These are phyloP conservation scores for Myochromella boudieri DNA, from an alignment of 768 basidiomycete genomes.

Conservation along the genomic window DNA sequence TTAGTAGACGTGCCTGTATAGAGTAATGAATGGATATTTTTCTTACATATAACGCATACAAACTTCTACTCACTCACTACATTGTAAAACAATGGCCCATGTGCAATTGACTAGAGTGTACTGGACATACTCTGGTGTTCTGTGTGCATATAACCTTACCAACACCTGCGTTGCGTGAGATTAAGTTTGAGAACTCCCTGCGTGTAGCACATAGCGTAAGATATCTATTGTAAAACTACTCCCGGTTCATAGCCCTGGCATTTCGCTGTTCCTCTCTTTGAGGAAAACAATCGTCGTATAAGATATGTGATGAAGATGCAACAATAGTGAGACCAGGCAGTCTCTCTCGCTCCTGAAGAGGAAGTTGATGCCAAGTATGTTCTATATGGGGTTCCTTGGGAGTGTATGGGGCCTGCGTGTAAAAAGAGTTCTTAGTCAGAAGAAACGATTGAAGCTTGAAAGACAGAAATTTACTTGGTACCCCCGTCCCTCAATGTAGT, in stretches of 20 bases:
- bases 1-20: slow-evolving; percentile 5
- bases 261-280: not conserved
- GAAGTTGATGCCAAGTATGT: slow-evolving; percentile 36
- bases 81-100: too few species aligned
- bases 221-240: too few species aligned
- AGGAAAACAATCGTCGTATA: slow-evolving; percentile 37
- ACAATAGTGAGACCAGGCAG: slow-evolving; percentile 41
- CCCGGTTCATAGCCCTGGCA: too few species aligned
- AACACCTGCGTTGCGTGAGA: too few species aligned
- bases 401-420: slow-evolving; percentile 41
- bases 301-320: slow-evolving; percentile 30
- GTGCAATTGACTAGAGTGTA: too few species aligned
- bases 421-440: slow-evolving; percentile 5
- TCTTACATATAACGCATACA: too few species aligned
- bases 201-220: too few species aligned
- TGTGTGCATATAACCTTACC: too few species aligned
- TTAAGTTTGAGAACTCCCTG: too few species aligned
- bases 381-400: slow-evolving; percentile 22
- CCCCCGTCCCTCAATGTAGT: slow-evolving; percentile 37
- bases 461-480: slow-evolving; percentile 40
- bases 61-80: too few species aligned
- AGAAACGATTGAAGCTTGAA: not conserved
- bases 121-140: too few species aligned
- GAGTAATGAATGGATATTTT: too few species aligned
- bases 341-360: slow-evolving; percentile 32